phyloP scores from a whole-genome alignment of 768 basidiomycete genomes.

The Peribolospora baueri region DNA sequence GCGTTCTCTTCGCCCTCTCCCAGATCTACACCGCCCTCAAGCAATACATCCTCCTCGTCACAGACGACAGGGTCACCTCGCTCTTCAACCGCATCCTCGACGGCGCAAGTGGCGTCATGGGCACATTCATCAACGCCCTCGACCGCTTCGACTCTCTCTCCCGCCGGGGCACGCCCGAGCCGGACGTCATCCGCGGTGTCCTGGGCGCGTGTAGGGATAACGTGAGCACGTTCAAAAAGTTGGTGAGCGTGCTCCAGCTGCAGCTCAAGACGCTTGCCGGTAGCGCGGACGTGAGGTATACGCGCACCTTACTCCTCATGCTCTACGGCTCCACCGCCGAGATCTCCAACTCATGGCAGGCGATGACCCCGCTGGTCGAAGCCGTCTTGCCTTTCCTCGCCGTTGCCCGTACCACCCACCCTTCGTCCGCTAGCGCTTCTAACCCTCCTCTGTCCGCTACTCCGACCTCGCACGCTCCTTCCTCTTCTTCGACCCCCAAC shows the following conservation, averaged over 20 bases:
- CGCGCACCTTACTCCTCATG: conserved; percentile 60
- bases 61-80: conserved; percentile 56
- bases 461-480: conserved; percentile 1
- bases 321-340: conserved; percentile 77
- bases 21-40: conserved; percentile 74
- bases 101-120: conserved; percentile 57
- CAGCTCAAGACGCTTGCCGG: conserved; percentile 55
- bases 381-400: conserved; percentile 20
- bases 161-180: conserved; percentile 39
- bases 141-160: conserved; percentile 74
- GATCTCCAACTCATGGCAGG: conserved; percentile 60
- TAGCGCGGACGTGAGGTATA: conserved; percentile 61
- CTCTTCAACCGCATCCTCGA: conserved; percentile 64
- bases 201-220: conserved; percentile 65
- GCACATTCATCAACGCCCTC: conserved; percentile 58
- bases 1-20: conserved; percentile 70
- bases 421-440: not conserved
- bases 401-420: not conserved
- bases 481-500: not conserved
- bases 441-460: conserved; percentile 12
- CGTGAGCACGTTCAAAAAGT: conserved; percentile 60
- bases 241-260: conserved; percentile 52
- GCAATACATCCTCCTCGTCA: conserved; percentile 59
- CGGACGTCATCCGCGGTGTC: conserved; percentile 46
- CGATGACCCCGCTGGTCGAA: conserved; percentile 44